Conservation (phyloP, 2,329 filamentous ascomycete species). For the Zalaria obscura region DNA sequence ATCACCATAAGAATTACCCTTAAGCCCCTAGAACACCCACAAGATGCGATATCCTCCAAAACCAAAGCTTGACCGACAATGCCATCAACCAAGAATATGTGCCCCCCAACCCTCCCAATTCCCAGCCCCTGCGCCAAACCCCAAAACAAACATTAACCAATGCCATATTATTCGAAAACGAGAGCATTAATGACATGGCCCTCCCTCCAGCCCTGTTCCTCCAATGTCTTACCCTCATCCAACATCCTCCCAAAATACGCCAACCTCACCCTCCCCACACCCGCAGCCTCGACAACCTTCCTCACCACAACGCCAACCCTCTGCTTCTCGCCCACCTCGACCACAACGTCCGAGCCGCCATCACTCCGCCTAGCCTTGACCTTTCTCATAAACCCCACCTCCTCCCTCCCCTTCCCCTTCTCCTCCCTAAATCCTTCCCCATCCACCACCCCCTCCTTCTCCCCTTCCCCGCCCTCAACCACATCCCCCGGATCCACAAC, state of each 20-base stretch:
- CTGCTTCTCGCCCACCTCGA: conserved; percentile 28
- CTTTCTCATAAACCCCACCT: conserved; percentile 15
- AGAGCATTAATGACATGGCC: conserved; percentile 67
- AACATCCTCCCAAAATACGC: conserved; percentile 73
- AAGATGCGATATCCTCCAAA: no score
- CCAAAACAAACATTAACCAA: no score
- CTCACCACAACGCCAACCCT: conserved; percentile 48
- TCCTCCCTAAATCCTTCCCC: conserved; percentile 10
- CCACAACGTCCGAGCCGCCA: conserved; percentile 21
- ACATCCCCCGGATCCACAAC: conserved; percentile 29
- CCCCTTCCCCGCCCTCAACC: conserved; percentile 14
- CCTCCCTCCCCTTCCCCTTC: conserved; percentile 19
- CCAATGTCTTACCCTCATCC: conserved; percentile 50
- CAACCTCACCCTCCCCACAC: conserved; percentile 55
- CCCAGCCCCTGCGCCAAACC: no score
- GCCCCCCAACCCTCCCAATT: no score
- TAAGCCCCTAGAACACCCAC: no score
- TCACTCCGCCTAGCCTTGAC: conserved; percentile 24
- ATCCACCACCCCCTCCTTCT: conserved; percentile 8
- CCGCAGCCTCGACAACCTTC: conserved; percentile 48
- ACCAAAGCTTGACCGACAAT: no score
- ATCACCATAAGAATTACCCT: no score
- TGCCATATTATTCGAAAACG: conserved; percentile 32
- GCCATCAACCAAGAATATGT: no score
- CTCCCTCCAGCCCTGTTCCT: conserved; percentile 59